Conservation (phyloP, 1,139 yeast genomes). For the Diutina siamensis region DNA sequence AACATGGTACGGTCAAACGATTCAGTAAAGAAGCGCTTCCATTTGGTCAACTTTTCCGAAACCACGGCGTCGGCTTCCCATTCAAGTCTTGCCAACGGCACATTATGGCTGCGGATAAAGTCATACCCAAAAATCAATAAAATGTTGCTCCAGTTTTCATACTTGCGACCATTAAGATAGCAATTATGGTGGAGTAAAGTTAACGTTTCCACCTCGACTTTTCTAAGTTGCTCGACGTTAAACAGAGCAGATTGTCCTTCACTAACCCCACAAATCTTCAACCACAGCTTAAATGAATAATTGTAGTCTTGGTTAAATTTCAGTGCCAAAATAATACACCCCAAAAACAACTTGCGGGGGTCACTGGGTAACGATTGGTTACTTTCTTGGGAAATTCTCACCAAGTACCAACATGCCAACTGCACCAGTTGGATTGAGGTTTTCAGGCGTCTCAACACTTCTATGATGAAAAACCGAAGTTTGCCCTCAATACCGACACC, state of each 20-base stretch:
- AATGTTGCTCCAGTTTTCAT: conserved; percentile 45
- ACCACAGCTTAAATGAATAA: conserved; percentile 64
- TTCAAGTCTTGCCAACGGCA: conserved; percentile 9
- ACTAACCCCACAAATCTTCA: conserved; percentile 55
- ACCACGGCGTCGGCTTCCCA: conserved; percentile 9
- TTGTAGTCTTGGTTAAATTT: conserved; percentile 68
- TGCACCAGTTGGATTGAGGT: conserved; percentile 57
- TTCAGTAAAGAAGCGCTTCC: conserved; percentile 10
- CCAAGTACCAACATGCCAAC: conserved; percentile 52
- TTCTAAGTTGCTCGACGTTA: conserved; percentile 31
- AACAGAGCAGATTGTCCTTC: conserved; percentile 13
- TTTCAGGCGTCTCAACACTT: conserved; percentile 57
- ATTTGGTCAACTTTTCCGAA: conserved; percentile 9
- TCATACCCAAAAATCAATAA: conserved; percentile 35
- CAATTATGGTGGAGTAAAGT: conserved; percentile 43
- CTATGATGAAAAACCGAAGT: conserved; percentile 42
- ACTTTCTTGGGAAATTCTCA: conserved; percentile 26
- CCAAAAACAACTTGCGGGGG: conserved; percentile 56
- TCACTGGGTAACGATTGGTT: conserved; percentile 20
- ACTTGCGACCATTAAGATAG: conserved; percentile 36
- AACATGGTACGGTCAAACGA: conserved; percentile 9
- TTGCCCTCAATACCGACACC: conserved; percentile 8
- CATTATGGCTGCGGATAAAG: conserved; percentile 17
- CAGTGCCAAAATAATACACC: conserved; percentile 56
- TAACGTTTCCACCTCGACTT: conserved; percentile 46